A percentile compares a stretch with the other conserved stretches of the same genome.
phyloP scores from a whole-genome alignment of 2,329 filamentous ascomycete species.

The Tolypocladium inflatum region DNA sequence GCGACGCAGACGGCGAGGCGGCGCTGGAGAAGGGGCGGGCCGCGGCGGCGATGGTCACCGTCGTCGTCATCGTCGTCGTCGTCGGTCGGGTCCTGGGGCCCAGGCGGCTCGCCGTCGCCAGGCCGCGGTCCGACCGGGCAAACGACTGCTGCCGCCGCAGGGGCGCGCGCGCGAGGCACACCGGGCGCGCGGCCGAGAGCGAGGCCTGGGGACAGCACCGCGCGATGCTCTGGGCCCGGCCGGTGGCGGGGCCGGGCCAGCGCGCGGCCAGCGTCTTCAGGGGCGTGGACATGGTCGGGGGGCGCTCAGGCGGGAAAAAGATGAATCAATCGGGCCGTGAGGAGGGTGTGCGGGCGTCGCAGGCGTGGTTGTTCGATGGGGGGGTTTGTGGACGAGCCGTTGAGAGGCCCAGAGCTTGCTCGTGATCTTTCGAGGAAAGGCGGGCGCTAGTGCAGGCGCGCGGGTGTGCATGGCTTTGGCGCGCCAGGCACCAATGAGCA shows the following conservation, averaged over 20 bases:
- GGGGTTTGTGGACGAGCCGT: neutral
- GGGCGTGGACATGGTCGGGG: slow-evolving; percentile 2
- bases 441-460: neutral
- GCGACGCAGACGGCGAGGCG: neutral
- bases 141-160: slow-evolving; percentile 1
- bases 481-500: neutral
- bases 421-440: neutral
- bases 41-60: neutral
- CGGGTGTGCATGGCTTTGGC: neutral
- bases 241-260: slow-evolving; percentile 13
- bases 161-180: slow-evolving; percentile 11
- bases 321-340: neutral
- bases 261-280: slow-evolving; percentile 22
- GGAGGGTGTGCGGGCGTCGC: neutral
- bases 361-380: neutral
- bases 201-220: slow-evolving; percentile 17
- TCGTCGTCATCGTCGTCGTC: neutral
- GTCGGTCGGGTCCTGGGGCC: neutral
- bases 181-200: slow-evolving; percentile 14
- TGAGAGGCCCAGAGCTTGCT: neutral
- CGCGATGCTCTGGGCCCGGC: slow-evolving; percentile 11
- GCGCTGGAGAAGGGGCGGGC: slow-evolving; percentile 9
- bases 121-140: neutral
- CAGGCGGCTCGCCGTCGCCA: slow-evolving; percentile 1
- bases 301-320: neutral